phyloP scores from a whole-genome alignment of 805 yeast genomes.

The Zygosaccharomyces kombuchaensis region DNA sequence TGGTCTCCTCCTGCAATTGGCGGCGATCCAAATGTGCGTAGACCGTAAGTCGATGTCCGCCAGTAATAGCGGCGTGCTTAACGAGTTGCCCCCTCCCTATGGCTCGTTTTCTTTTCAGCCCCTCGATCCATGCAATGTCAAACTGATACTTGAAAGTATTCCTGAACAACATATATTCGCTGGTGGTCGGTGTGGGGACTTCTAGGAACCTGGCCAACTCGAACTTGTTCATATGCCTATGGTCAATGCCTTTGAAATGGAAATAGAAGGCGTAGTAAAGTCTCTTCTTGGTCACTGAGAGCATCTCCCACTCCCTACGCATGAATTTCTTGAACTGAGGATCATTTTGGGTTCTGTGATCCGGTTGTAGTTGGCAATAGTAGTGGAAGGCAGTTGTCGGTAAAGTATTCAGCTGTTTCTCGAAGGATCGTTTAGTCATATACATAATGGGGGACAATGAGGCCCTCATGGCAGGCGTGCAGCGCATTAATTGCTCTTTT shows the following conservation, averaged over 20 bases:
- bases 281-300: constrained; percentile 21
- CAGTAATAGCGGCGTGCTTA: constrained; percentile 3
- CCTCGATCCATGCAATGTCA: constrained; percentile 17
- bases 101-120: constrained; percentile 3
- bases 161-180: constrained; percentile 27
- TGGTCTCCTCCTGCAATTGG: constrained; percentile 2
- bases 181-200: constrained; percentile 22
- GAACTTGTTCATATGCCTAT: constrained; percentile 13
- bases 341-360: constrained; percentile 10
- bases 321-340: constrained; percentile 17
- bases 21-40: neutral
- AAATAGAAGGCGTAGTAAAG: constrained; percentile 25
- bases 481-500: constrained; percentile 4
- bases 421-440: constrained; percentile 16
- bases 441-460: constrained; percentile 14
- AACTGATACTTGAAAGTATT: constrained; percentile 20
- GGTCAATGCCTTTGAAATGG: constrained; percentile 16
- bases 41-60: constrained; percentile 1
- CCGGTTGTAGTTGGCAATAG: constrained; percentile 15
- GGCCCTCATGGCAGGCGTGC: constrained; percentile 11
- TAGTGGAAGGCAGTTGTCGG: constrained; percentile 26
- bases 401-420: constrained; percentile 14
- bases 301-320: constrained; percentile 24
- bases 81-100: constrained; percentile 3
- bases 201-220: constrained; percentile 25